A percentile compares a stretch with the other conserved stretches of the same genome.
These are phyloP conservation scores for Trichomonascaceae sp. DNA, from an alignment of 1,139 yeast species.

Conservation along the genomic window DNA sequence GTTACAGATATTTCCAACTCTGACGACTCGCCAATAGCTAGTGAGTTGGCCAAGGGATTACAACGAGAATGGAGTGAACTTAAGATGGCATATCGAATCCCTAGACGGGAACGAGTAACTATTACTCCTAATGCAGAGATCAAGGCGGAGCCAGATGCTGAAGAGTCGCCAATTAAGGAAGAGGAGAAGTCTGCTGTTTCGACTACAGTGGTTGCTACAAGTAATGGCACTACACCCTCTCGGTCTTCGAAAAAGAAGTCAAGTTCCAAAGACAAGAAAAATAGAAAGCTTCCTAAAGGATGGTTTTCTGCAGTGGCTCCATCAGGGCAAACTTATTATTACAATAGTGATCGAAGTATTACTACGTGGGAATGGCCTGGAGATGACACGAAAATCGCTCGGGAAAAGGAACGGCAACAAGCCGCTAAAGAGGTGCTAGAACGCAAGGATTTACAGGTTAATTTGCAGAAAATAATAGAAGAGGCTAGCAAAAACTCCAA, in stretches of 20 bases:
- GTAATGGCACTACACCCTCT: constrained; percentile 1
- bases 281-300: constrained; percentile 30
- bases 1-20: constrained; percentile 42
- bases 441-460: constrained; percentile 20
- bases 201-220: constrained; percentile 4
- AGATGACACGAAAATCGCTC: constrained; percentile 17
- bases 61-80: constrained; percentile 66
- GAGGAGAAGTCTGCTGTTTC: constrained; percentile 4
- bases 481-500: constrained; percentile 32
- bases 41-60: constrained; percentile 41
- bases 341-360: constrained; percentile 41
- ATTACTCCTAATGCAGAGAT: constrained; percentile 2
- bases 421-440: constrained; percentile 7
- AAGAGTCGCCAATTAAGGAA: constrained; percentile 3
- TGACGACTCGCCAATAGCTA: constrained; percentile 23
- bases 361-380: constrained; percentile 59
- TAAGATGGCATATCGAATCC: constrained; percentile 80
- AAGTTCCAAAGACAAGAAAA: not conserved
- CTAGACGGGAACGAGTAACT: constrained; percentile 36
- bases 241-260: constrained; percentile 5
- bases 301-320: constrained; percentile 34
- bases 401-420: constrained; percentile 12
- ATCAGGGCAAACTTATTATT: constrained; percentile 44
- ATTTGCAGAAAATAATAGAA: constrained; percentile 37
- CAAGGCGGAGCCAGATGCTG: constrained; percentile 3